A percentile compares a stretch with the other conserved stretches of the same genome.
phyloP scores from a whole-genome alignment of 345 rosid species.

The Heritiera fomes region DNA sequence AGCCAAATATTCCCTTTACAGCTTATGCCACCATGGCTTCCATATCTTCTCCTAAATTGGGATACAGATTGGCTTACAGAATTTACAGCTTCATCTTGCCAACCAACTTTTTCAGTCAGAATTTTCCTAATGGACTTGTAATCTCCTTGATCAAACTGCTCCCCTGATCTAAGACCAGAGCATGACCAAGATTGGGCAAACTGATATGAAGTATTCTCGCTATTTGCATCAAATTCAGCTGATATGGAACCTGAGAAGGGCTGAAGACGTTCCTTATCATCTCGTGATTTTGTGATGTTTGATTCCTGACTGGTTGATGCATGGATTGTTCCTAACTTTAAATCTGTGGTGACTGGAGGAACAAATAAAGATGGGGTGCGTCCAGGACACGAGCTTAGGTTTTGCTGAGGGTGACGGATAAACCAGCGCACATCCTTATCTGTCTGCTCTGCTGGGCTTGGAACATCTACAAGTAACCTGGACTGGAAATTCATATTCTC shows the following conservation, averaged over 20 bases:
- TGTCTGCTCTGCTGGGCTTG: conserved; percentile 25
- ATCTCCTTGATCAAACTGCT: conserved; percentile 35
- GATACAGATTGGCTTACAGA: conserved; percentile 50
- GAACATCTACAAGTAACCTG: conserved; percentile 26
- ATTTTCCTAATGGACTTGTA: conserved; percentile 46
- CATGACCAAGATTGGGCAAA: conserved; percentile 29
- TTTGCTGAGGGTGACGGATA: conserved; percentile 22
- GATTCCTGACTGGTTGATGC: conserved; percentile 41
- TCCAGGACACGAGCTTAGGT: conserved; percentile 27
- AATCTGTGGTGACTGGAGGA: conserved; percentile 55
- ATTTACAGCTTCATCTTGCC: conserved; percentile 63
- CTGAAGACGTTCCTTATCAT: conserved; percentile 28
- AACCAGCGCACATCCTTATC: conserved; percentile 20
- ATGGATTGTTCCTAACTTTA: conserved; percentile 55
- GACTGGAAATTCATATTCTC: conserved; percentile 28
- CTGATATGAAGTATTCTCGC: conserved; percentile 32
- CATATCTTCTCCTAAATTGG: conserved; percentile 42
- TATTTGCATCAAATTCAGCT: conserved; percentile 22
- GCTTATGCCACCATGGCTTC: conserved; percentile 29
- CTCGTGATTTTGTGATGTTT: conserved; percentile 29
- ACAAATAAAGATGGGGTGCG: conserved; percentile 26
- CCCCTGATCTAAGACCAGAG: conserved; percentile 30
- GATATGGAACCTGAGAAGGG: conserved; percentile 30
- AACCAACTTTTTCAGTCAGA: conserved; percentile 54
- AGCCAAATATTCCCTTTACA: conserved; percentile 53